Evolutionary conservation across 768 basidiomycete genomes (phyloP).

Genomic region (Russula vinacea): DNA sequence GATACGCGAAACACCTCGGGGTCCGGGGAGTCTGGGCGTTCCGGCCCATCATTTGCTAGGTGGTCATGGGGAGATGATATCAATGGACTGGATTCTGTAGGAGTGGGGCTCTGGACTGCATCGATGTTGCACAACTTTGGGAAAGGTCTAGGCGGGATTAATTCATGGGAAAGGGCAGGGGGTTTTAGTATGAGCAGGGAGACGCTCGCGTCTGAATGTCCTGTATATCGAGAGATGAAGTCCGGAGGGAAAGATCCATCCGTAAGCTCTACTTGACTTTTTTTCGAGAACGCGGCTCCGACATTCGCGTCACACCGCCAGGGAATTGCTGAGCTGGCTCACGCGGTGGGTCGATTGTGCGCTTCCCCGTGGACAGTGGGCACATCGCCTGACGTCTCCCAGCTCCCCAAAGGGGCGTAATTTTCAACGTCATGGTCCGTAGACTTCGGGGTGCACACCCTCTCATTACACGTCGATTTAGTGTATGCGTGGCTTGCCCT

Average conservation of each 20-base stretch:
- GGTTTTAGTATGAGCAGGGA: slow-evolving; percentile 25
- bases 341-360: slow-evolving; percentile 21
- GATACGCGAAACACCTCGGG: slow-evolving; percentile 34
- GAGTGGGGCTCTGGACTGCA: slow-evolving; percentile 44
- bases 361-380: slow-evolving; percentile 21
- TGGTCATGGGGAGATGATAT: slow-evolving; percentile 36
- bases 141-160: slow-evolving; percentile 15
- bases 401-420: slow-evolving; percentile 17
- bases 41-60: background rate
- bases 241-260: slow-evolving; percentile 27
- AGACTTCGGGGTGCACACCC: slow-evolving; percentile 24
- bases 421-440: slow-evolving; percentile 29
- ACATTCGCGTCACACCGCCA: slow-evolving; percentile 23
- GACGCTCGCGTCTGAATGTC: slow-evolving; percentile 21
- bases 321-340: slow-evolving; percentile 20
- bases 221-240: slow-evolving; percentile 21
- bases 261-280: slow-evolving; percentile 23
- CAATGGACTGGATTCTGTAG: slow-evolving; percentile 56
- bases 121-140: slow-evolving; percentile 28
- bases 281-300: slow-evolving; percentile 26
- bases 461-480: slow-evolving; percentile 14
- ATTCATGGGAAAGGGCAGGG: slow-evolving; percentile 22
- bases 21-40: slow-evolving; percentile 7
- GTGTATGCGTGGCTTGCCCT: background rate
- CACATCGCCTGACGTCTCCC: slow-evolving; percentile 23